phyloP scores from a whole-genome alignment of 2,329 filamentous ascomycete genomes.

The Neophaeococcomyces mojaviensis region DNA sequence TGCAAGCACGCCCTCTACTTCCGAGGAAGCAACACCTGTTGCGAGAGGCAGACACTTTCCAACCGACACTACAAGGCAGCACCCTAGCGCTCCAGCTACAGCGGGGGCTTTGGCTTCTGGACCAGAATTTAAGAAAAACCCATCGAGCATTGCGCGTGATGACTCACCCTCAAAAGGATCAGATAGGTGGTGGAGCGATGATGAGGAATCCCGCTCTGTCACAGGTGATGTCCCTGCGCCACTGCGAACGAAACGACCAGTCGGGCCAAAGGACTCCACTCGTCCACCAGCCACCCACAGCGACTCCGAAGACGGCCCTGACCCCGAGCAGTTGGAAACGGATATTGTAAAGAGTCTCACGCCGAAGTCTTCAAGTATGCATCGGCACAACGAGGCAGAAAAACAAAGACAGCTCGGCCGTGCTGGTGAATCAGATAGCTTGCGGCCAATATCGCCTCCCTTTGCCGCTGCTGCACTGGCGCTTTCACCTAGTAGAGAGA shows the following conservation, averaged over 20 bases:
- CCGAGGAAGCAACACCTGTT: background rate
- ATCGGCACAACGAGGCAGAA: too few species aligned
- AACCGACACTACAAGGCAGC: background rate
- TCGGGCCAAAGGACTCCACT: slow-evolving; percentile 10
- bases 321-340: slow-evolving; percentile 38
- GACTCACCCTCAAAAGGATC: slow-evolving; percentile 6
- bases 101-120: background rate
- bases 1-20: slow-evolving; percentile 5
- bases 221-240: slow-evolving; percentile 18
- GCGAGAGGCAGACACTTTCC: background rate
- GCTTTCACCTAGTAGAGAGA: background rate
- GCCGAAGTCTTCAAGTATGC: slow-evolving; percentile 22
- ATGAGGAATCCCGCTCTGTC: background rate
- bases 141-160: background rate
- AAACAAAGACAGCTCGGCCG: too few species aligned
- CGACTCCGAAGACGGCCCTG: slow-evolving; percentile 31
- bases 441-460: background rate
- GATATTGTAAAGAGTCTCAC: slow-evolving; percentile 44
- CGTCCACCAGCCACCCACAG: slow-evolving; percentile 30
- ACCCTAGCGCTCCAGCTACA: background rate
- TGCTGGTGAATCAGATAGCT: background rate
- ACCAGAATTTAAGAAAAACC: background rate
- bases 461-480: slow-evolving; percentile 8
- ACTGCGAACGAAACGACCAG: slow-evolving; percentile 15
- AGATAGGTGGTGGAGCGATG: slow-evolving; percentile 7